Evolutionary conservation across 1,284 basidiomycete genomes (phyloP).

Genomic region (Austroboletus niveus): DNA sequence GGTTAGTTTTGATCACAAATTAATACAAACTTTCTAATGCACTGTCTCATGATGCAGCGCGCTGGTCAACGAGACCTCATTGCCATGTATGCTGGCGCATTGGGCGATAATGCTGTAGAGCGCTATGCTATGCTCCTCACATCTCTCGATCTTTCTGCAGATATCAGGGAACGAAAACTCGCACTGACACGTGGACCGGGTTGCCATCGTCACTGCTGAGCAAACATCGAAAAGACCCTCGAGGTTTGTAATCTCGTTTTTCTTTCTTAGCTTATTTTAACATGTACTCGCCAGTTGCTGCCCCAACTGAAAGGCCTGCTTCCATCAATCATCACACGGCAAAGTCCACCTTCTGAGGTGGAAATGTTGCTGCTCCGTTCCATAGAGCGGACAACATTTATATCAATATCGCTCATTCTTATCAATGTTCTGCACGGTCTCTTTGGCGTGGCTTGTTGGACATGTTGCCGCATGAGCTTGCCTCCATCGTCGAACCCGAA

Average conservation of each 20-base stretch:
- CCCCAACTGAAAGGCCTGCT: slow-evolving; percentile 57
- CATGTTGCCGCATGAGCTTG: slow-evolving; percentile 66
- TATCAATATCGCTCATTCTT: slow-evolving; percentile 1
- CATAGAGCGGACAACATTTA: slow-evolving; percentile 91
- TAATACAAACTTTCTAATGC: neutral
- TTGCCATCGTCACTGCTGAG: slow-evolving; percentile 82
- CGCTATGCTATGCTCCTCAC: slow-evolving; percentile 92
- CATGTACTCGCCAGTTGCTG: slow-evolving; percentile 26
- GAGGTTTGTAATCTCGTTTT: slow-evolving; percentile 41
- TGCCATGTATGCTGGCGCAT: slow-evolving; percentile 89
- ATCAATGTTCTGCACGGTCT: slow-evolving; percentile 66
- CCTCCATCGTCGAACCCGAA: slow-evolving; percentile 56
- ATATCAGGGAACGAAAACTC: slow-evolving; percentile 64
- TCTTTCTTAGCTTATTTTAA: too few relatives aligned
- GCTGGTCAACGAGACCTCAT: slow-evolving; percentile 86
- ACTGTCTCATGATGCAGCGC: slow-evolving; percentile 38
- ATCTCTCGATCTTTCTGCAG: slow-evolving; percentile 72
- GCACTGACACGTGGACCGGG: slow-evolving; percentile 73
- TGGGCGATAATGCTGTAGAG: slow-evolving; percentile 90
- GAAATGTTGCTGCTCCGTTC: slow-evolving; percentile 79
- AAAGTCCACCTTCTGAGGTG: slow-evolving; percentile 48
- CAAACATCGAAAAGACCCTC: slow-evolving; percentile 76
- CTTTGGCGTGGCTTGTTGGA: slow-evolving; percentile 60
- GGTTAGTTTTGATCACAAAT: slow-evolving; percentile 37
- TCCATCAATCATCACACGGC: slow-evolving; percentile 55